Conservation (phyloP, 2,329 filamentous ascomycete genomes). For the Ophiocordyceps camponoti-floridani region DNA sequence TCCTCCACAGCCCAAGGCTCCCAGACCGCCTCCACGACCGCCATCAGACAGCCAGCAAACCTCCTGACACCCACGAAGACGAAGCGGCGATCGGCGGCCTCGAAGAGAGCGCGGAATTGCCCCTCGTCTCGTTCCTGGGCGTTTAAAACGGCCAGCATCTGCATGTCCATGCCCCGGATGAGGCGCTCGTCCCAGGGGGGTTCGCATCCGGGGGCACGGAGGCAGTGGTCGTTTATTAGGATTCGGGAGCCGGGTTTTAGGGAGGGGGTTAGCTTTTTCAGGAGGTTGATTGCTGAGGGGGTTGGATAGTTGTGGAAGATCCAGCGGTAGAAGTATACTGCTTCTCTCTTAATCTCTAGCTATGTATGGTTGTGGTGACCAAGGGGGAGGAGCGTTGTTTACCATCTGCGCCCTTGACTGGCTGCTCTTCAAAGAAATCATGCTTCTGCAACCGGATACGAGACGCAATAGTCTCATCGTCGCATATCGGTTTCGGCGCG, state of each 20-base stretch:
- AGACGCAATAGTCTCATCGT: slow-evolving; percentile 17
- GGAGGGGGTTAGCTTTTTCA: slow-evolving; percentile 31
- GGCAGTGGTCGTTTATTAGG: slow-evolving; percentile 25
- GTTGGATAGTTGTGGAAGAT: slow-evolving; percentile 46
- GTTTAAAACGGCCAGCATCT: slow-evolving; percentile 33
- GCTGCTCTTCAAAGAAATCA: slow-evolving; percentile 40
- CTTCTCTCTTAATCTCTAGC: neutral
- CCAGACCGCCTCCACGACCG: slow-evolving; percentile 30
- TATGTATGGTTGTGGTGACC: too few species aligned
- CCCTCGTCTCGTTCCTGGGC: slow-evolving; percentile 28
- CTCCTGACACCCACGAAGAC: slow-evolving; percentile 24
- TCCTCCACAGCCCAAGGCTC: slow-evolving; percentile 6
- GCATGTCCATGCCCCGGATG: slow-evolving; percentile 29
- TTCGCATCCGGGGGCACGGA: slow-evolving; percentile 20
- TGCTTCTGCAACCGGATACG: slow-evolving; percentile 28
- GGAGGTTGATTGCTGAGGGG: slow-evolving; percentile 28
- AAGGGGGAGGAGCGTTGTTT: slow-evolving; percentile 4
- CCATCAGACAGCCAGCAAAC: slow-evolving; percentile 24
- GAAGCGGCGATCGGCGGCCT: slow-evolving; percentile 21
- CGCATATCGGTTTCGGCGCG: slow-evolving; percentile 23
- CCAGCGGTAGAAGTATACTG: slow-evolving; percentile 39
- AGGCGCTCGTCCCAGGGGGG: slow-evolving; percentile 26
- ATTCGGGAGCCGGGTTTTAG: slow-evolving; percentile 35
- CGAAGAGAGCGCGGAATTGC: slow-evolving; percentile 28
- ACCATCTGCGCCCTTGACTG: slow-evolving; percentile 32